These are phyloP conservation scores for Maudiozyma barnettii DNA, from an alignment of 805 yeast species.

Conservation along the genomic window DNA sequence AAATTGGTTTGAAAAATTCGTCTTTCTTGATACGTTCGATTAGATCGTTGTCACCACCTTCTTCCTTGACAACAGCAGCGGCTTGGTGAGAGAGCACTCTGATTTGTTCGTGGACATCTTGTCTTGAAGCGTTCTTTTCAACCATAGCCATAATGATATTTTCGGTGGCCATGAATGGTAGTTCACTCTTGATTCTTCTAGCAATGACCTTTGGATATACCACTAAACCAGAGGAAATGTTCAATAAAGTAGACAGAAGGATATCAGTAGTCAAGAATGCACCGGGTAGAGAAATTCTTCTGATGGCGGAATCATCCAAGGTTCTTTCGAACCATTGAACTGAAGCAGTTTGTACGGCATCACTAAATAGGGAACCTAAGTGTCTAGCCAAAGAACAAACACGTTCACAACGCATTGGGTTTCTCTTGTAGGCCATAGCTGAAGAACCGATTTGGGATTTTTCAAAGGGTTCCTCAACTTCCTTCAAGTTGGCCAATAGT, in stretches of 20 bases:
- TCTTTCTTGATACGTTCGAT: constrained; percentile 77
- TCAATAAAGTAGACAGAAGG: constrained; percentile 75
- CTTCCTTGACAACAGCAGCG: constrained; percentile 90
- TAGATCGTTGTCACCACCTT: constrained; percentile 97
- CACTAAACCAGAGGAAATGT: constrained; percentile 90
- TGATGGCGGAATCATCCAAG: constrained; percentile 93
- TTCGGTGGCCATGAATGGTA: constrained; percentile 99
- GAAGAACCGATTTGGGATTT: constrained; percentile 96
- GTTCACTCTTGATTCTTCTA: constrained; percentile 86
- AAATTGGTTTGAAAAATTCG: constrained; percentile 79
- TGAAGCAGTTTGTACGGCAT: constrained; percentile 92
- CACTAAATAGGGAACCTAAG: constrained; percentile 81
- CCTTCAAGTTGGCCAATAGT: constrained; percentile 91
- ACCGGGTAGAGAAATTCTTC: constrained; percentile 93
- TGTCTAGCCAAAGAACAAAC: constrained; percentile 98
- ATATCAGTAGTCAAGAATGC: constrained; percentile 96
- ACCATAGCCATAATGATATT: constrained; percentile 99
- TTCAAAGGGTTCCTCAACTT: constrained; percentile 97
- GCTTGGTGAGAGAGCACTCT: constrained; percentile 97
- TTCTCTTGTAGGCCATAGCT: constrained; percentile 99
- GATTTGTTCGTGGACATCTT: constrained; percentile 95
- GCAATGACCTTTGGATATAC: constrained; percentile 98
- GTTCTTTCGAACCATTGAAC: constrained; percentile 99
- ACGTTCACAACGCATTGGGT: constrained; percentile 98
- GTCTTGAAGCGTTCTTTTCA: constrained; percentile 94